Evolutionary conservation across 306 rosid species (phyloP), one percentile per base, ranked within the genome.

Genomic region (Rosa multiflora): DNA sequence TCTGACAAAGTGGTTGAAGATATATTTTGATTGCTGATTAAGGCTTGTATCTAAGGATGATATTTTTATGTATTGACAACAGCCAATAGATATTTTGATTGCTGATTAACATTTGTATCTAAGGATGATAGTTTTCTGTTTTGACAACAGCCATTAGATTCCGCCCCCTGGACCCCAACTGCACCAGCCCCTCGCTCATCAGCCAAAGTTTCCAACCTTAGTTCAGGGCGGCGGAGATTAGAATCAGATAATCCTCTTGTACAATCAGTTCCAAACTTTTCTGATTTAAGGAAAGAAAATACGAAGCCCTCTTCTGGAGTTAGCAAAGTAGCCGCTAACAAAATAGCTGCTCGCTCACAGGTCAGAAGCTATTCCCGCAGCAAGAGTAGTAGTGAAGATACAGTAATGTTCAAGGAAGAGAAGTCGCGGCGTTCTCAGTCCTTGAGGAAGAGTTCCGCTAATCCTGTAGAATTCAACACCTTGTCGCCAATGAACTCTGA

Each of bases 231-330:
- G 89, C 91, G 94, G 83, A 91, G 91, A 85, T 52, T 74, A n/a
- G 88, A 81, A 70, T 82, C 83, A 56, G 98, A 91, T 72, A 90
- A 81, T 72, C 96, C 90, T 82, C 89, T 93, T 79, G 90, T 91
- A 46, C 97, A 90, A 80, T 96, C 98, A 68, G 97, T 96, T 76
- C 99, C 98, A 44, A 96, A 96, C 83, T 96, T 93, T 81, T 88
- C 98, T 72, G 99, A 96, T 86, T 84, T 96, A 69, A 90, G 98
- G 83, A 96, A 96, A 88, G 99, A 96, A 87, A 96, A 93, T 78
- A 91, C 99, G 13, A 96, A 88, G 82, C 98, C 98, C 78, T 75
- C 83, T 70, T 85, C 89, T 73, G 98, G 90, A 85, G 88, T 81
- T 58, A 81, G 94, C 81, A 93, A 93, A 88, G 70, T 93, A 68